Evolutionary conservation across 2,329 filamentous ascomycete genomes (phyloP).

Genomic region (Apiospora kogelbergensis): DNA sequence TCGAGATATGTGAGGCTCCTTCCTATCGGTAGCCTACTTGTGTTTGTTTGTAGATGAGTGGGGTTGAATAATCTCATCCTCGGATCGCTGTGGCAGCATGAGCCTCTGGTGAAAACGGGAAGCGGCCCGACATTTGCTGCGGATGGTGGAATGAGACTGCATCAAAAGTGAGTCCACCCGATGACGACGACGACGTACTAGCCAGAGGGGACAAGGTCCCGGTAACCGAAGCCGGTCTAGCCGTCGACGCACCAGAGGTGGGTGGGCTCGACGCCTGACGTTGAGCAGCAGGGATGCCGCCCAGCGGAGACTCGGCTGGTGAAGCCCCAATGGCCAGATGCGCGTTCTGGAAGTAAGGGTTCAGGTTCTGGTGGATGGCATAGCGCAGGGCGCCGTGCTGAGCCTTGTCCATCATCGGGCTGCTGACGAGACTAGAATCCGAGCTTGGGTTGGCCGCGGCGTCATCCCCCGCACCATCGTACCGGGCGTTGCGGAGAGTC

Average conservation of each 20-base stretch:
- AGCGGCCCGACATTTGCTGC: conserved; percentile 45
- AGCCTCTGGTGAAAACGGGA: conserved; percentile 49
- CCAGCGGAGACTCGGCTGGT: conserved; percentile 33
- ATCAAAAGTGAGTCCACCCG: conserved; percentile 19
- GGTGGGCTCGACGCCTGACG: conserved; percentile 33
- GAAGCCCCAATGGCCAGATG: conserved; percentile 32
- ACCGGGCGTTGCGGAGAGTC: conserved; percentile 41
- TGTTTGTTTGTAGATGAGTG: neutral
- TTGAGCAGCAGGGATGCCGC: conserved; percentile 21
- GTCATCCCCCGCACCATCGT: conserved; percentile 42
- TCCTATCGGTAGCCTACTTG: neutral
- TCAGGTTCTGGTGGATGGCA: conserved; percentile 37
- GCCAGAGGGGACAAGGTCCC: conserved; percentile 45
- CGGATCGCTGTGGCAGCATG: conserved; percentile 51
- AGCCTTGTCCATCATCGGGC: conserved; percentile 37
- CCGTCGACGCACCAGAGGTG: conserved; percentile 34
- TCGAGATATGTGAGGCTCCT: neutral
- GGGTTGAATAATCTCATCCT: conserved; percentile 26
- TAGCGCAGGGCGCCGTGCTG: conserved; percentile 42
- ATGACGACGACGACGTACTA: conserved; percentile 31
- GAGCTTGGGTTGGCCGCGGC: conserved; percentile 34
- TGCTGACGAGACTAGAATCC: conserved; percentile 36
- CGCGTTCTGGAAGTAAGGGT: conserved; percentile 36
- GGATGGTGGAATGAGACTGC: conserved; percentile 26
- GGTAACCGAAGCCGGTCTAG: conserved; percentile 43